Percentiles rank a stretch among this genome's conserved stretches.
Conservation (phyloP, 1,284 basidiomycete genomes). For the Irpex rosettiformis region DNA sequence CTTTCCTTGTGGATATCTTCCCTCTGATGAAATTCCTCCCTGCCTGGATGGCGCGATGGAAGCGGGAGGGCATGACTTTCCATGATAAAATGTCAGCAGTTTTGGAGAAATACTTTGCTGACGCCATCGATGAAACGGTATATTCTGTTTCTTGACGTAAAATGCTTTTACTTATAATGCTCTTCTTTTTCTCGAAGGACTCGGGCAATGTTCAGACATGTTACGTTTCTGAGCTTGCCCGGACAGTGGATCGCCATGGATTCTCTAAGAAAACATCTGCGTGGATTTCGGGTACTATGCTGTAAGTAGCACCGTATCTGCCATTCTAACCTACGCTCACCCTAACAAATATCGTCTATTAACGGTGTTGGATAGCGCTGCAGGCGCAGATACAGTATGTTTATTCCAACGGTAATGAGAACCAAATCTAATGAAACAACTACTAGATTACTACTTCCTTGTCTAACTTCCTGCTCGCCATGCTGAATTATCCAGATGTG, state of each 20-base stretch:
- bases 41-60: background rate
- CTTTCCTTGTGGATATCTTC: conserved; percentile 29
- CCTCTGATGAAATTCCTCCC: conserved; percentile 22
- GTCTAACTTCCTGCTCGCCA: conserved; percentile 1
- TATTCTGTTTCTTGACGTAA: background rate
- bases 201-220: background rate
- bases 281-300: background rate
- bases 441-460: background rate
- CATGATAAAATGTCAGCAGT: background rate
- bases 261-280: background rate
- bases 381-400: background rate
- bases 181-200: background rate
- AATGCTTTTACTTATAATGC: background rate
- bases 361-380: no score
- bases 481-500: conserved; percentile 5
- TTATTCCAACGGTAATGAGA: no score
- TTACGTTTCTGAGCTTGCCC: background rate
- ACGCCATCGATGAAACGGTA: background rate
- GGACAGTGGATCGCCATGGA: background rate
- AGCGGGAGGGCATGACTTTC: background rate
- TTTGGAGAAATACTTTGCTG: background rate
- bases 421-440: background rate
- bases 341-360: no score
- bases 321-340: no score
- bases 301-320: background rate